phyloP scores from a whole-genome alignment of 306 rosid species.

The Heteromeles arbutifolia region DNA sequence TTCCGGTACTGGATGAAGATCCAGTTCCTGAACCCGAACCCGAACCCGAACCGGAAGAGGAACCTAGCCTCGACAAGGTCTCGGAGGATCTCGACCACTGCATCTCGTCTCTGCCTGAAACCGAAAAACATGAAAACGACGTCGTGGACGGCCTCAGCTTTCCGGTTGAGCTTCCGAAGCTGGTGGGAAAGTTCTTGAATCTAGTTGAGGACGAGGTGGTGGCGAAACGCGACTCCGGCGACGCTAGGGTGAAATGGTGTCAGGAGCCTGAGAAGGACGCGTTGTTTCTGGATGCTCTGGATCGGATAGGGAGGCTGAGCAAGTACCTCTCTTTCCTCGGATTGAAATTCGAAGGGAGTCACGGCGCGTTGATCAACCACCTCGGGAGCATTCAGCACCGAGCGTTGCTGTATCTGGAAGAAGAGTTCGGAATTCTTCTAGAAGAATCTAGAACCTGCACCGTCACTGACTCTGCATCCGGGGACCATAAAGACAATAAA shows the following conservation, averaged over 20 bases:
- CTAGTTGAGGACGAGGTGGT: constrained; percentile 38
- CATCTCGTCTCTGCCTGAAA: constrained; percentile 4
- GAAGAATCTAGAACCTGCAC: constrained; percentile 36
- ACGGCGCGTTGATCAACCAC: constrained; percentile 37
- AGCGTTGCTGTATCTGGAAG: constrained; percentile 54
- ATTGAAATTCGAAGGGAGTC: constrained; percentile 11
- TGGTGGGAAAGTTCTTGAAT: constrained; percentile 32
- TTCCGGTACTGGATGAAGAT: background rate
- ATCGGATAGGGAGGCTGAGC: constrained; percentile 39
- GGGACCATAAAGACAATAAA: background rate
- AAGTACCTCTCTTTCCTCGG: constrained; percentile 11
- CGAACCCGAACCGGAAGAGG: constrained; percentile 1
- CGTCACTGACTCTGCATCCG: background rate
- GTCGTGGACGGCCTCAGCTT: background rate
- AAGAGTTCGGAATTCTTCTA: constrained; percentile 47
- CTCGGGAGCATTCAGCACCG: constrained; percentile 41
- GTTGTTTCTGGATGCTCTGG: constrained; percentile 31
- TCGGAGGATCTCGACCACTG: constrained; percentile 35
- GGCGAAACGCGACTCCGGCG: constrained; percentile 11
- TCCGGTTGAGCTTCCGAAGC: constrained; percentile 30
- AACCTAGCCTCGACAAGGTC: constrained; percentile 23
- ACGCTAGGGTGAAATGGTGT: constrained; percentile 31
- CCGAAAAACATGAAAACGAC: background rate
- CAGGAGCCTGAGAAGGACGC: constrained; percentile 25
- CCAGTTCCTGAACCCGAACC: constrained; percentile 4